Evolutionary conservation across 108 stramenopile genomes (phyloP).

Genomic region (Heterococcus sp.): DNA sequence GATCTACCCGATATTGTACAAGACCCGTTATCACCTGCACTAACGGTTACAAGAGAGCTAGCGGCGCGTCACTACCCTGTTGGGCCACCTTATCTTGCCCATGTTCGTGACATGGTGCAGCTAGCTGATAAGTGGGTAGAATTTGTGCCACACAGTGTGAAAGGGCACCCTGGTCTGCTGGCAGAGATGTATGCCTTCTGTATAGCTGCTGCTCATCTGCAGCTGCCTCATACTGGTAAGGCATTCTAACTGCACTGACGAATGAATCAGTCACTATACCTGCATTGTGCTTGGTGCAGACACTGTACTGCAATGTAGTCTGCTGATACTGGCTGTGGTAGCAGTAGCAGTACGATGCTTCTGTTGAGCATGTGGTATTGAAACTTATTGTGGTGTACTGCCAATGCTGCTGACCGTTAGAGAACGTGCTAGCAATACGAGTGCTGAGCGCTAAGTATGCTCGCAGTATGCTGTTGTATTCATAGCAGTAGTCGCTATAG

Average conservation of each 20-base stretch:
- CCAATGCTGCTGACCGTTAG: no score
- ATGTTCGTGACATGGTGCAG: slow-evolving; percentile 71
- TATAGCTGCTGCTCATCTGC: slow-evolving; percentile 67
- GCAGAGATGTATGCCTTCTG: slow-evolving; percentile 88
- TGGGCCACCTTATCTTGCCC: slow-evolving; percentile 86
- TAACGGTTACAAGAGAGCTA: slow-evolving; percentile 44
- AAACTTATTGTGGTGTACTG: background rate
- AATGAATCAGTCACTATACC: background rate
- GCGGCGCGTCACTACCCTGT: slow-evolving; percentile 69
- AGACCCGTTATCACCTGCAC: background rate
- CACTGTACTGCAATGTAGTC: background rate
- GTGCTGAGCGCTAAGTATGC: no score
- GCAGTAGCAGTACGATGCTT: background rate
- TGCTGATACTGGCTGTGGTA: background rate
- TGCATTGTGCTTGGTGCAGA: background rate
- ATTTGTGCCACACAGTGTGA: slow-evolving; percentile 68
- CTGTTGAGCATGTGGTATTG: background rate
- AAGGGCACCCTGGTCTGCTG: slow-evolving; percentile 61
- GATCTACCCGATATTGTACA: background rate
- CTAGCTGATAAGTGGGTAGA: slow-evolving; percentile 74
- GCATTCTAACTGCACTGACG: background rate
- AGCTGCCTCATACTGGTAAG: background rate
- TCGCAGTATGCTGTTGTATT: no score
- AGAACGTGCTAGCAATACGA: no score
- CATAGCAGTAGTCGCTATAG: no score